Evolutionary conservation across 331 rosid genomes (phyloP).

Genomic region (Saraca asoca): DNA sequence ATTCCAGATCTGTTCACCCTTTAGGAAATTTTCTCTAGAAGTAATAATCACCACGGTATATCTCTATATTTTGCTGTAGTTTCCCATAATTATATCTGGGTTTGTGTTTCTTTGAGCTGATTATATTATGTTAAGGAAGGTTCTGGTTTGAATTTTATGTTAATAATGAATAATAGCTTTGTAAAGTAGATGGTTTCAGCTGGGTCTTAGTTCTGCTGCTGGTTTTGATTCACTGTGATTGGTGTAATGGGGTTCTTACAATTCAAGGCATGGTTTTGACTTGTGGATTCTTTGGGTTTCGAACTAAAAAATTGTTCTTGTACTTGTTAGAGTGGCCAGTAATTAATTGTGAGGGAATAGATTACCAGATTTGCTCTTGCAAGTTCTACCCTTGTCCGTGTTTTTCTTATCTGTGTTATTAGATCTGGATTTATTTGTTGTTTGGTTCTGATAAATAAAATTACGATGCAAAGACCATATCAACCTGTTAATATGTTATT

Average conservation of each 20-base stretch:
- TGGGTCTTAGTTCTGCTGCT: constrained; percentile 15
- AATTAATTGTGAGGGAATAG: background rate
- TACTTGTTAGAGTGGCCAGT: background rate
- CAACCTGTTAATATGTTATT: background rate
- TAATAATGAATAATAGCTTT: background rate
- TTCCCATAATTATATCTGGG: background rate
- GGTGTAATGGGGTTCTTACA: constrained; percentile 2
- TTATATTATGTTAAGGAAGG: background rate
- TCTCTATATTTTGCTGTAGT: constrained; percentile 14
- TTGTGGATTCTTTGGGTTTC: background rate
- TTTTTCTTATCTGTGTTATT: background rate
- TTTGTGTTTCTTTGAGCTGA: background rate
- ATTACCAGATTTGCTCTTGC: constrained; percentile 29
- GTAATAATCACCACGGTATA: constrained; percentile 31
- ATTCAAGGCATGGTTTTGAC: constrained; percentile 21
- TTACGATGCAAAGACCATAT: background rate
- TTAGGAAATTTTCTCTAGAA: constrained; percentile 8
- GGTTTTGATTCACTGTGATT: background rate
- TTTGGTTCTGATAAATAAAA: constrained; percentile 2
- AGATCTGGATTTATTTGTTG: constrained; percentile 26
- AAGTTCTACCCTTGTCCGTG: constrained; percentile 3
- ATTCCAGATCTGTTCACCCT: constrained; percentile 48
- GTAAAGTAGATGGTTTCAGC: too few species aligned
- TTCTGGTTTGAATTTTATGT: background rate
- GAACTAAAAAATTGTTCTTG: constrained; percentile 2